A percentile compares a stretch with the other conserved stretches of the same genome.
Conservation (phyloP, 345 rosid genomes). For the Sisymbrium irio region DNA sequence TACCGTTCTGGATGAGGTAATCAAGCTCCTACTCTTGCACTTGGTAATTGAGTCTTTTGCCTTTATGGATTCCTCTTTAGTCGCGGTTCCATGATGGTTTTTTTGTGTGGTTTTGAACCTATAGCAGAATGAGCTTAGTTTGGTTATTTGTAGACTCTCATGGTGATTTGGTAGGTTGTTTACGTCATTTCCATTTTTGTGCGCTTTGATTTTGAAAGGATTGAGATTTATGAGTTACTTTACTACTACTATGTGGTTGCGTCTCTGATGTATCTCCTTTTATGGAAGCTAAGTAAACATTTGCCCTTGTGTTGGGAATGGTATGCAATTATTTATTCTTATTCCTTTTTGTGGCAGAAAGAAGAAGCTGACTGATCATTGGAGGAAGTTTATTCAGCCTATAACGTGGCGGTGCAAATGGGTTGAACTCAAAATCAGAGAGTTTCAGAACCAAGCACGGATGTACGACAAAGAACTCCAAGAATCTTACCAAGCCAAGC, state of each 20-base stretch:
- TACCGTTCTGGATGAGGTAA: constrained; percentile 48
- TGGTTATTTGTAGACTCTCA: not conserved
- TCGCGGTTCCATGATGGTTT: too few species aligned
- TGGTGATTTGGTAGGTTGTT: constrained; percentile 4
- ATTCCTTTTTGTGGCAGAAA: constrained; percentile 40
- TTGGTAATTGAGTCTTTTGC: not conserved
- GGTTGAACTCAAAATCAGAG: constrained; percentile 65
- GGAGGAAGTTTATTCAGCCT: constrained; percentile 73
- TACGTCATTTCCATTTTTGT: not conserved
- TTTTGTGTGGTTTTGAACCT: too few species aligned
- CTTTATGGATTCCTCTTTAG: not conserved
- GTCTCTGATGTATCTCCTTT: constrained; percentile 4
- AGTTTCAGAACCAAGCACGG: constrained; percentile 47
- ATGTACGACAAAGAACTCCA: constrained; percentile 61
- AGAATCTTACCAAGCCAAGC: constrained; percentile 46
- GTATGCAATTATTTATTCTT: not conserved
- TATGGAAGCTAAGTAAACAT: not conserved
- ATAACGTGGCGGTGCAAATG: constrained; percentile 80
- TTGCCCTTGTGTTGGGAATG: not conserved
- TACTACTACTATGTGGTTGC: not conserved
- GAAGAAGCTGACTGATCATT: constrained; percentile 76
- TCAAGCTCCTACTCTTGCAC: not conserved
- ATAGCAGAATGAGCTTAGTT: not conserved
- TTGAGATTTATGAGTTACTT: not conserved
- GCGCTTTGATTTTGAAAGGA: constrained; percentile 2